Base-by-base conservation (phyloP, 2,329 filamentous ascomycete species). In the Colletotrichum camelliae region DNA sequence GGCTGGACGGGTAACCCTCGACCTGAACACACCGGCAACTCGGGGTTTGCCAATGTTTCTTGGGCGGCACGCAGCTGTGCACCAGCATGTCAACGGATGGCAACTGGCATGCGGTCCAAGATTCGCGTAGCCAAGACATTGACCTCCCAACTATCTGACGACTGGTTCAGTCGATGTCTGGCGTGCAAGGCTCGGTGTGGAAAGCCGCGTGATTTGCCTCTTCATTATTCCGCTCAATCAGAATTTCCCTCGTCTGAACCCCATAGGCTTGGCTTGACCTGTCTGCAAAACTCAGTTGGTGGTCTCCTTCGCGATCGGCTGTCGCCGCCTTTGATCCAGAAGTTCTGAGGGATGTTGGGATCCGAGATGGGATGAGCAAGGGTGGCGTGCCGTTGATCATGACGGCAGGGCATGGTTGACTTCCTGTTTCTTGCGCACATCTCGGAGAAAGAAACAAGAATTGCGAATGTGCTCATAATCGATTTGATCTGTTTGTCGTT, bases 81-180 rank as follows among this genome's bases (percentile, higher is more conserved):
- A 64, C 70, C 43, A 68, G 29, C 64, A 61, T 65, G 24, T 57
- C 58, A 68, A 68, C 70, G 64, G 65, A 75, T 68, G 64, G 70
- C 70, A 75, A 75, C 70, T 75, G 64, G 58, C 70, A 73, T 73
- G 70, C 70, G 39, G 62, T 48, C 52, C 62, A 62, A 61, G 72
- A 58, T 62, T 48, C 62, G 64, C 64, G 39, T 18, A 48, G 69
- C 70, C 58, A 72, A 72, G 55, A 75, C 39, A 68, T 48, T 68
- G 7, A 33, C 43, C 55, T 48, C 67, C 16, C 66, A 57, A 72
- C 69, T 48, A 67, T 33, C 39, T 60, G 69, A 72, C n/a, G 69
- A 55, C 52, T 62, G 55, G 60, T 52, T 48, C 29, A 66, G 52
- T 21, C 35, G 24, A 52, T 67, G 58, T 62, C 29, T 62, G 55